Evolutionary conservation across 2,329 filamentous ascomycete species (phyloP), one percentile per base, ranked within the genome.

Genomic region (Dothidotthia symphoricarpi): DNA sequence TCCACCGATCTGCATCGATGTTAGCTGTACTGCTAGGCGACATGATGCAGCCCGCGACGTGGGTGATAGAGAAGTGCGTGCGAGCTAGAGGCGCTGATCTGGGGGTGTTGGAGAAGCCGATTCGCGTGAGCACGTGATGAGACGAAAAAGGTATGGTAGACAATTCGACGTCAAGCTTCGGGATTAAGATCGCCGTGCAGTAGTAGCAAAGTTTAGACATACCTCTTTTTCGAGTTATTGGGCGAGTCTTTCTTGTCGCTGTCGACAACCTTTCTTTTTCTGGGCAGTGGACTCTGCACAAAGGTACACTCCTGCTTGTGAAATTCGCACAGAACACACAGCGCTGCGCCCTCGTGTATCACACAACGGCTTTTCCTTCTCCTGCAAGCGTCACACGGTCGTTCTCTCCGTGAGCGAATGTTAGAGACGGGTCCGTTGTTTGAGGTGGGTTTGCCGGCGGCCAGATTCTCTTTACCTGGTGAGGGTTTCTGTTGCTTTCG

Each of bases 231-330:
- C 24, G 53, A 56, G 31, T 51, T 60, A 59, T 76, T 77, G 51
- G 72, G 70, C 48, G 72, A 75, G 47, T 83, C 80, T 49, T 81
- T 78, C 60, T 74, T 70, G 43, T 74, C 71, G 55, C 82, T 78
- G 57, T 80, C 76, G 67, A 83, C 80, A 47, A 87, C 70, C 72
- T 90, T 91, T 63, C 88, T 78, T 73, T 93, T 93, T 55, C 87
- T 80, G 40, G 85, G 82, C 59, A 83, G 81, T 16, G 86, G 86
- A 64, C 85, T 88, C 51, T 84, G 81, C 34, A 83, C 75, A 63
- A 90, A 82, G 28, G 87, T 90, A 68, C 87, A 93, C 53, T 88
- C 83, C 61, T 86, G 80, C 57, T 83, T 84, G 67, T 84, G 83
- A 63, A 83, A 82, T 62, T 87, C 83, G 68, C 88, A 94, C 47